Base-by-base conservation (phyloP, 495 filamentous ascomycete species). In the Aspergillus cavernicola region DNA sequence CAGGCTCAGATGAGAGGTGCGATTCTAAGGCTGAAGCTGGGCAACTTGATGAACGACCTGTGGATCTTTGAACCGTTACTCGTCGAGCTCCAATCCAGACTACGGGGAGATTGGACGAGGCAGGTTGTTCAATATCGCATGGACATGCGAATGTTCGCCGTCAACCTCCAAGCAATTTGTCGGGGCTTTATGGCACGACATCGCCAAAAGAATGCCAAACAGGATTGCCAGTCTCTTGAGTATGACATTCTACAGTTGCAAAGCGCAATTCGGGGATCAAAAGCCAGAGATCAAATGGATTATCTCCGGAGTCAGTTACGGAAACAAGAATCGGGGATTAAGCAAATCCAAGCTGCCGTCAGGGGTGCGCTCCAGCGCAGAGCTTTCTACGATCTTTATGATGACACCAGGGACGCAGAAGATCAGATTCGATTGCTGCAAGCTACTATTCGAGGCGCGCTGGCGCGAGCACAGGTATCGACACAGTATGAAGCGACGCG, bases 1-100 rank as follows among this genome's bases (percentile, higher is more conserved):
- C 95, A 99, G 63, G 80, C 87, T 18, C 89, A 96, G 62, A 81
- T 89, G n/a, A 80, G 87, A 53, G 95, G 92, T 13, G 89, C 90
- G 8, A 66, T 92, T 49, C 56, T 89, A 19, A 81, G 95, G 42
- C 72, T 96, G 67, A 79, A 79, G 50, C 82, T 97, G 11, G 92
- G 91, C 13, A 71, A 87, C 9, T 78, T 78, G 41, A 97, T 97
- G 92, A 87, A 93, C 59, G 66, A 80, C 24, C 75, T 97, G n/a
- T 97, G 95, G 93, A 85, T 95, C 59, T 80, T 80, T 10, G 95
- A 99, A 68, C 80, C 84, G 11, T 72, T 79, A 64, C 71, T 97
- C 13, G 66, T 91, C 28, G 84, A 93, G 33, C 72, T 99, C 23
- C 95, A 99, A 65, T 81, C 92, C 4, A 80, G 82, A 28, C 81